A percentile compares a stretch with the other conserved stretches of the same genome.
phyloP scores from a whole-genome alignment of 768 basidiomycete species.

The Russula sp. region DNA sequence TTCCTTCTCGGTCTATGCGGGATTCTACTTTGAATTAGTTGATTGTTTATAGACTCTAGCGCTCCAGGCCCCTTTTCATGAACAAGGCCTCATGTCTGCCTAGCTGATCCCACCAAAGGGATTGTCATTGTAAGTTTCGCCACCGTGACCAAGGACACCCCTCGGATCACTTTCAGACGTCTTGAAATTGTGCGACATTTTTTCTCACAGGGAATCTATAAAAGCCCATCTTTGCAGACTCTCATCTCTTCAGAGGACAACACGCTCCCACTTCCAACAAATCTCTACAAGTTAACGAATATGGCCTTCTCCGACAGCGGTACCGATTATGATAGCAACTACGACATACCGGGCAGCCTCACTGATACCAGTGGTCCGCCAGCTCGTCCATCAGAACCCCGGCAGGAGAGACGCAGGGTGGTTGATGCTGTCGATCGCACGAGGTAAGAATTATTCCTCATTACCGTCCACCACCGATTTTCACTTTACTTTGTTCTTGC shows the following conservation, averaged over 20 bases:
- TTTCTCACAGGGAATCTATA: neutral
- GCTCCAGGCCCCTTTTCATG: neutral
- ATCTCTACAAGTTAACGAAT: neutral
- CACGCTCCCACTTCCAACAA: neutral
- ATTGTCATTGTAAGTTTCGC: neutral
- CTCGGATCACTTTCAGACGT: neutral
- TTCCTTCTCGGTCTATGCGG: neutral
- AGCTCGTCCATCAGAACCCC: neutral
- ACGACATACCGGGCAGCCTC: neutral
- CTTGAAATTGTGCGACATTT: neutral
- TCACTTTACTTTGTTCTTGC: neutral
- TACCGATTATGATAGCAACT: neutral
- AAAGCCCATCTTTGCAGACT: neutral
- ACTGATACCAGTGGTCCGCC: neutral
- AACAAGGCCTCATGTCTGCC: neutral
- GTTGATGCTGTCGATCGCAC: neutral
- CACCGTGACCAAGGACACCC: slow-evolving; percentile 1
- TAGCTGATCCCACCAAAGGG: no score
- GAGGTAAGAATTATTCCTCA: neutral
- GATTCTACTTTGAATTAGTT: neutral
- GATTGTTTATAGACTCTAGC: neutral
- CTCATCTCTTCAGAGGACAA: neutral
- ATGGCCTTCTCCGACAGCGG: neutral
- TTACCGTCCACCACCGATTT: no score
- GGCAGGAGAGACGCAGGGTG: neutral